A percentile compares a stretch with the other conserved stretches of the same genome.
Evolutionary conservation across 2,329 filamentous ascomycete genomes (phyloP).

Genomic region (Cryphonectria radicalis): DNA sequence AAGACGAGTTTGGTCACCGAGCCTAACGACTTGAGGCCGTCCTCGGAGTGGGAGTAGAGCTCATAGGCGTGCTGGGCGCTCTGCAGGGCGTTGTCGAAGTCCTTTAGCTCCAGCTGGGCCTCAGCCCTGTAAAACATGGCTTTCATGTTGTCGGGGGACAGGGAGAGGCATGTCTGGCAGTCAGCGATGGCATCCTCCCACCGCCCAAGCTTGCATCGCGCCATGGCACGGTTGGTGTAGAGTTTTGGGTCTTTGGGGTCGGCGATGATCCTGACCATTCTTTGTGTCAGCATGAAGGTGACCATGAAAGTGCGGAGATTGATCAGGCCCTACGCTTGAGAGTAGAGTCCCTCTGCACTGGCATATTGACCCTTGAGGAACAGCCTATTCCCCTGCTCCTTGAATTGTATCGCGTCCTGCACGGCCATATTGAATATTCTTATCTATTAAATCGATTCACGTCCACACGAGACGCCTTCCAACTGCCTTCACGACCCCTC

Average conservation of each 20-base stretch:
- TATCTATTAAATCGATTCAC: neutral
- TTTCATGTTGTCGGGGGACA: slow-evolving; percentile 73
- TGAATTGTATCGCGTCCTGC: slow-evolving; percentile 47
- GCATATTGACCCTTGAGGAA: slow-evolving; percentile 69
- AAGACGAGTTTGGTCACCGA: slow-evolving; percentile 76
- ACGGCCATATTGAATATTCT: slow-evolving; percentile 29
- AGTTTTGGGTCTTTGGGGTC: slow-evolving; percentile 78
- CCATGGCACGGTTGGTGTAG: slow-evolving; percentile 89
- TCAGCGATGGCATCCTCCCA: slow-evolving; percentile 80
- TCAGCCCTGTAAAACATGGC: slow-evolving; percentile 83
- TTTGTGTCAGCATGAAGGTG: slow-evolving; percentile 6
- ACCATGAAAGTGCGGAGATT: slow-evolving; percentile 4
- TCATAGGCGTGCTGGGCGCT: slow-evolving; percentile 75
- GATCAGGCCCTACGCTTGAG: slow-evolving; percentile 62
- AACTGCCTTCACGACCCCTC: neutral
- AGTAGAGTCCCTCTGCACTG: slow-evolving; percentile 71
- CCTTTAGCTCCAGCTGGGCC: slow-evolving; percentile 75
- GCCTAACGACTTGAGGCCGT: slow-evolving; percentile 63
- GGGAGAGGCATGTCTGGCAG: slow-evolving; percentile 73
- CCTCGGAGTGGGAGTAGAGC: slow-evolving; percentile 65
- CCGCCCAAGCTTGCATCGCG: slow-evolving; percentile 72
- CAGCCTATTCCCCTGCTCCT: slow-evolving; percentile 65
- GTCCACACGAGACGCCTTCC: neutral
- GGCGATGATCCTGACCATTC: slow-evolving; percentile 67
- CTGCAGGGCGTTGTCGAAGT: slow-evolving; percentile 73